phyloP scores from a whole-genome alignment of 768 basidiomycete genomes.

The Suillus subalutaceus region DNA sequence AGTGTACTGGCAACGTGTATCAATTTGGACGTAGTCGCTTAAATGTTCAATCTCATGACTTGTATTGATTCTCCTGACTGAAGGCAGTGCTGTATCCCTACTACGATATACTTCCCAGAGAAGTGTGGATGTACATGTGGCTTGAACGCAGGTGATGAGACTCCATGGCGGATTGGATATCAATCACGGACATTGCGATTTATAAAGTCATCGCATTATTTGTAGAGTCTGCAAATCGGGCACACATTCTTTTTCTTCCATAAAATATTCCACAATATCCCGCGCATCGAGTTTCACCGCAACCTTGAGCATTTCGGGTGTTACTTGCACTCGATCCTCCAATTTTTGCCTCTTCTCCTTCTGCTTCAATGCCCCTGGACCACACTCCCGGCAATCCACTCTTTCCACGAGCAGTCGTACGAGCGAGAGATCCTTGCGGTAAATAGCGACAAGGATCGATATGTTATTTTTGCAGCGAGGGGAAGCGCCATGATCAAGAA shows the following conservation, averaged over 20 bases:
- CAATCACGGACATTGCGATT: not conserved
- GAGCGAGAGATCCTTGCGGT: slow-evolving; percentile 63
- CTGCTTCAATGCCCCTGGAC: slow-evolving; percentile 12
- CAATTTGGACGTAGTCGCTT: slow-evolving; percentile 15
- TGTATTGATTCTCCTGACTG: slow-evolving; percentile 4
- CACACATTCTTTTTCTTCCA: slow-evolving; percentile 68
- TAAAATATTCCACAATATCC: slow-evolving; percentile 74
- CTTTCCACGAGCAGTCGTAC: slow-evolving; percentile 80
- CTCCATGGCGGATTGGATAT: not conserved
- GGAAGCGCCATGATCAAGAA: slow-evolving; percentile 74
- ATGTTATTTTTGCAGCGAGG: slow-evolving; percentile 62
- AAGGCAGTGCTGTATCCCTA: not conserved
- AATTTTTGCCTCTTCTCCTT: slow-evolving; percentile 53
- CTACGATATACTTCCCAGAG: no score
- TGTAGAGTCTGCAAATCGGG: slow-evolving; percentile 72
- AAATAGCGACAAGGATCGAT: slow-evolving; percentile 78
- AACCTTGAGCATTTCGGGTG: slow-evolving; percentile 58
- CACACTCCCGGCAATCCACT: slow-evolving; percentile 22
- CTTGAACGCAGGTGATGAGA: no score
- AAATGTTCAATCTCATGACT: slow-evolving; percentile 10
- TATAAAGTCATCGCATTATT: slow-evolving; percentile 33
- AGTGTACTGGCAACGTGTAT: slow-evolving; percentile 20
- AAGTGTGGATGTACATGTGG: no score
- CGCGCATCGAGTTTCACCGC: slow-evolving; percentile 68
- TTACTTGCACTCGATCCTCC: slow-evolving; percentile 60